Evolutionary conservation across 2,329 filamentous ascomycete genomes (phyloP), one percentile per base, ranked within the genome.

Genomic region (Chaetomiaceae sp.): DNA sequence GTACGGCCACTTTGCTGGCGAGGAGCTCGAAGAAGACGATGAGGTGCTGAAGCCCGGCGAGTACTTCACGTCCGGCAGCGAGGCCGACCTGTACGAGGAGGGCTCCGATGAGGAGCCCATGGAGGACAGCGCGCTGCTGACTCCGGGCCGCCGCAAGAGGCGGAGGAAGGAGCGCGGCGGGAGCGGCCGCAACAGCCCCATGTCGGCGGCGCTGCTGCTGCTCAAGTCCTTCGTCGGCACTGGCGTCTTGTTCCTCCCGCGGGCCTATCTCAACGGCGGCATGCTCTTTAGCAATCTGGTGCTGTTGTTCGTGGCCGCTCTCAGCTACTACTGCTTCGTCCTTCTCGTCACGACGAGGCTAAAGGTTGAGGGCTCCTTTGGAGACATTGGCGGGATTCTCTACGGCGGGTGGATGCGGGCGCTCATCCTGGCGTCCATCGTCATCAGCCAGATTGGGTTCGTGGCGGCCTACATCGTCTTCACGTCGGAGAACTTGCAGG

Each of bases 201-300:
- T 81, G 53, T 87, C 86, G 51, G 91, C 93, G 9, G 83, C 86
- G 10, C 67, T 96, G 56, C 75, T 98, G 44, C 74, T 98, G 34
- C 80, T 98, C 55, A 98, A 98, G 71, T 97, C 91, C 0, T 98
- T 98, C 62, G 93, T 98, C 38, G 93, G 94, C 17, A 98, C 93
- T 0, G 91, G 91, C 46, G 91, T 97, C 8, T 73, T 97, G 14
- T 97, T 97, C 70, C 71, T 97, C 27, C 91, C 91, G 0, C 83
- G 89, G 38, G 91, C 93, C 4, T 98, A 93, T 62, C 77, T 96
- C 54, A 98, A 95, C 60, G 93, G 93, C 44, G 93, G 93, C 48
- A 97, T 98, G 90, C 70, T 95, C 14, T 98, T 98, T 67, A 95
- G 89, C 59, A 95, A 94, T 62, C 55, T 94, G 42, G 86, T 98